Percentiles rank a stretch among this genome's conserved stretches.
phyloP scores from a whole-genome alignment of 2,329 filamentous ascomycete genomes.

The Botrytis byssoidea region DNA sequence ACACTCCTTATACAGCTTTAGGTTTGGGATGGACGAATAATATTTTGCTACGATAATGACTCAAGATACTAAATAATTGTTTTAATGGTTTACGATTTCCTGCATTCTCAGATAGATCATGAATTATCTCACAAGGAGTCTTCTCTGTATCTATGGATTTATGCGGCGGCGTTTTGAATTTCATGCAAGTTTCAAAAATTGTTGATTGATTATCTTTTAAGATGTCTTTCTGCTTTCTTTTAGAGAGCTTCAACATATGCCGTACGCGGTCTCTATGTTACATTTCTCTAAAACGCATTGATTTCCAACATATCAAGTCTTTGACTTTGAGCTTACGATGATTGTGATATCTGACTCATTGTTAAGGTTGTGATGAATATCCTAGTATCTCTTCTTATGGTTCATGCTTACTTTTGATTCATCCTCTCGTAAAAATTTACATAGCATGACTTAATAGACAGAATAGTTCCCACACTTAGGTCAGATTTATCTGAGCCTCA shows the following conservation, averaged over 20 bases:
- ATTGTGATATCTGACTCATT: background rate
- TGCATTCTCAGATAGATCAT: background rate
- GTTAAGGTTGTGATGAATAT: background rate
- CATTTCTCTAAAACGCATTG: background rate
- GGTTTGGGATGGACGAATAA: background rate
- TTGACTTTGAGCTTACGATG: background rate
- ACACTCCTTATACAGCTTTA: conserved; percentile 5
- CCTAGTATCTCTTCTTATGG: background rate
- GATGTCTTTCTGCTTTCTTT: background rate
- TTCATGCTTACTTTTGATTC: no score
- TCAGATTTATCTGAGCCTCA: background rate
- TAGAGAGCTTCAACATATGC: background rate
- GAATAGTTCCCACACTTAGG: background rate
- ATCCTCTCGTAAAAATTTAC: background rate
- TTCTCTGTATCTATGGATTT: background rate
- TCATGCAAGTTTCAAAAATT: background rate
- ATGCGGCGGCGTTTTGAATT: conserved; percentile 6
- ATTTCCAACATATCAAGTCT: background rate
- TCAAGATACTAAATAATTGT: background rate
- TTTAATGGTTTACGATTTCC: background rate
- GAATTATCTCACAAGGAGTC: background rate
- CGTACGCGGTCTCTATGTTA: background rate
- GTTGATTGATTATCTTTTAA: background rate
- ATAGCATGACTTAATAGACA: background rate
- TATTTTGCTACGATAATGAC: conserved; percentile 13